These are phyloP conservation scores for Spergularia marina DNA, from an alignment of 148 eudicot species.

Conservation along the genomic window DNA sequence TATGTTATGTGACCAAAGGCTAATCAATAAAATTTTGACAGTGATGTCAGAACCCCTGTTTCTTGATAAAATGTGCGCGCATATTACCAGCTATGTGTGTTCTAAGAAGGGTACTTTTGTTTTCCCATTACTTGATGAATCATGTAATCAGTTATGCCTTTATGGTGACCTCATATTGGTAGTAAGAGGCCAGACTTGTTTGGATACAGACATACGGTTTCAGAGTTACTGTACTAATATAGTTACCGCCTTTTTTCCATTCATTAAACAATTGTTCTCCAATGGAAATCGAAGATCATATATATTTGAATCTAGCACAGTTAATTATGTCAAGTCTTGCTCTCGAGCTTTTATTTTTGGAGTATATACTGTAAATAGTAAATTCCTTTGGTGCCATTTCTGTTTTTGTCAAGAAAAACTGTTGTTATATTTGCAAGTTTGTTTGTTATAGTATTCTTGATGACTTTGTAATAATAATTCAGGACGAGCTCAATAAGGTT, in stretches of 20 bases:
- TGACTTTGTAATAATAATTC: slow-evolving; percentile 19
- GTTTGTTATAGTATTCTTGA: not conserved
- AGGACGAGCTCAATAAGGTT: slow-evolving; percentile 80
- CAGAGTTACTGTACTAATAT: not conserved
- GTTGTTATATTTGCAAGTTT: slow-evolving; percentile 7
- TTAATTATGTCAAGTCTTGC: not conserved
- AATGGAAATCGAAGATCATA: not conserved
- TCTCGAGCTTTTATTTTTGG: not conserved
- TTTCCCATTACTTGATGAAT: not conserved
- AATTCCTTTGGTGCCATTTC: not conserved
- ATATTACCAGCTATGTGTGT: not conserved
- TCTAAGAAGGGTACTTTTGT: not conserved
- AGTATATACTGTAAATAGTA: not conserved
- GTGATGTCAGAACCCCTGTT: slow-evolving; percentile 2
- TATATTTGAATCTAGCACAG: not conserved
- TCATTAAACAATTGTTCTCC: not conserved
- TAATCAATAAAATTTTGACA: not conserved
- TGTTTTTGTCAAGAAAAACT: not conserved
- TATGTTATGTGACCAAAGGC: not conserved
- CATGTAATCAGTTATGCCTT: not conserved
- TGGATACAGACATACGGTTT: not conserved
- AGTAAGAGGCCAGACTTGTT: not conserved
- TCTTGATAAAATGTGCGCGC: not conserved
- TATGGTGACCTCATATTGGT: not conserved
- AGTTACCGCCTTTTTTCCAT: not conserved